A percentile compares a stretch with the other conserved stretches of the same genome.
These are phyloP conservation scores for Cadophora gregata DNA, from an alignment of 2,329 filamentous ascomycete genomes.

Conservation along the genomic window DNA sequence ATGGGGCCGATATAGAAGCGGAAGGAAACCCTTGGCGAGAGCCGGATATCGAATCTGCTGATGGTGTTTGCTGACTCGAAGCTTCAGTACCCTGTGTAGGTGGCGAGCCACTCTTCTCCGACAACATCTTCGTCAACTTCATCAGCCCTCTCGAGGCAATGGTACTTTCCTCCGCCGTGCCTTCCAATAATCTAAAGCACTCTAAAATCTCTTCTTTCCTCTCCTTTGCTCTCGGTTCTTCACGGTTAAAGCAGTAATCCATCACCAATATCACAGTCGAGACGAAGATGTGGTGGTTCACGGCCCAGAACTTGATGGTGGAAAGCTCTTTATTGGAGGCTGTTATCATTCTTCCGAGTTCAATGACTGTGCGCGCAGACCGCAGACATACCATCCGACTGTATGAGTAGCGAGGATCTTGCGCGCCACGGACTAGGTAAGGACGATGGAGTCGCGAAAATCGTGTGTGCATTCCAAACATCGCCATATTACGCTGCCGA, in stretches of 20 bases:
- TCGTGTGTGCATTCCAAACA: constrained; percentile 46
- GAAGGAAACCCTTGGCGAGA: not conserved
- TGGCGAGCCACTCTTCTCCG: not conserved
- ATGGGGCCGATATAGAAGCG: not conserved
- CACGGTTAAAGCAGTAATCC: constrained; percentile 46
- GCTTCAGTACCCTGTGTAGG: not conserved
- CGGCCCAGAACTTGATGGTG: constrained; percentile 39
- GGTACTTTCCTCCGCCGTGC: constrained; percentile 26
- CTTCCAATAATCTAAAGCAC: constrained; percentile 46
- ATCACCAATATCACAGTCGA: constrained; percentile 48
- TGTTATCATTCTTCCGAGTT: constrained; percentile 41
- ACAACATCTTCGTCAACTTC: constrained; percentile 27
- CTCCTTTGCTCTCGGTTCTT: constrained; percentile 40
- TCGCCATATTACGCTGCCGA: constrained; percentile 46
- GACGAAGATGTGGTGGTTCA: constrained; percentile 47
- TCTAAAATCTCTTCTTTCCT: constrained; percentile 43
- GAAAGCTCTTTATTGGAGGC: constrained; percentile 36
- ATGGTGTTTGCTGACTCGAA: not conserved
- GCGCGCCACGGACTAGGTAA: constrained; percentile 43
- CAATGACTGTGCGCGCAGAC: constrained; percentile 41
- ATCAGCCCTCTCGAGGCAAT: constrained; percentile 33
- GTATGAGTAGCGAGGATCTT: constrained; percentile 42
- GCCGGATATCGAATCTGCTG: not conserved
- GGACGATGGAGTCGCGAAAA: constrained; percentile 48
- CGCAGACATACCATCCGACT: constrained; percentile 47